Conservation (phyloP, 2,329 filamentous ascomycete species). For the Xenoacremonium recifei region DNA sequence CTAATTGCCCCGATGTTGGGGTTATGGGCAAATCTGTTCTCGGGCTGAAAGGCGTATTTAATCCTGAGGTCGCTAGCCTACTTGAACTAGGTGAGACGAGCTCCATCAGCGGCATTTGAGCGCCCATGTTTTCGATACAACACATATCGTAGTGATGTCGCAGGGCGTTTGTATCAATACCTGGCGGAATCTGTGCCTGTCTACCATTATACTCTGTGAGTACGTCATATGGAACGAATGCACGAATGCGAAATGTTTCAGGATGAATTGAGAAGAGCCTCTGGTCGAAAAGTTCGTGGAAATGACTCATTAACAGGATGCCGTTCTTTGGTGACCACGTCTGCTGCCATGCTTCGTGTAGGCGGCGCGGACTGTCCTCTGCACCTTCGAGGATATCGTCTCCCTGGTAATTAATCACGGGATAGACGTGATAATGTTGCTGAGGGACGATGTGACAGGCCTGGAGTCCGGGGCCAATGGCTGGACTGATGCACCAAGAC, state of each 20-base stretch:
- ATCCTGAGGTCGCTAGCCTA: not conserved
- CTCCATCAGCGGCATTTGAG: conserved; percentile 1
- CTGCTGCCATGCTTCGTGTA: conserved; percentile 6
- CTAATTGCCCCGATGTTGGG: not conserved
- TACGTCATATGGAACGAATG: conserved; percentile 17
- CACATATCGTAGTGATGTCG: conserved; percentile 21
- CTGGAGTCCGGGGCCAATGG: conserved; percentile 13
- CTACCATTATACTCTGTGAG: conserved; percentile 10
- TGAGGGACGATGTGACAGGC: conserved; percentile 21
- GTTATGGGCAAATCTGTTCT: not conserved
- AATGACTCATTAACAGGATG: conserved; percentile 14
- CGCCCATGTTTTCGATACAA: conserved; percentile 21
- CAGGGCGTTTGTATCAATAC: conserved; percentile 11
- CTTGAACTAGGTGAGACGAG: not conserved
- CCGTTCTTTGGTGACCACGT: conserved; percentile 12
- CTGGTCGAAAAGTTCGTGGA: conserved; percentile 18
- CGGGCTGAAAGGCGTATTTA: not conserved
- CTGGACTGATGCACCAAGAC: conserved; percentile 10
- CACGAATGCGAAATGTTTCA: conserved; percentile 14
- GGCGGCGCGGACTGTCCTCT: conserved; percentile 1
- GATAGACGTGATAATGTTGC: conserved; percentile 18
- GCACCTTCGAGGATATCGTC: not conserved
- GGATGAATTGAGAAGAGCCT: conserved; percentile 24
- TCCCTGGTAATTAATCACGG: not conserved
- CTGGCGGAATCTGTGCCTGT: conserved; percentile 5